Conservation (phyloP, 176 grass and related monocot species). For the Coix lacrymajobi region DNA sequence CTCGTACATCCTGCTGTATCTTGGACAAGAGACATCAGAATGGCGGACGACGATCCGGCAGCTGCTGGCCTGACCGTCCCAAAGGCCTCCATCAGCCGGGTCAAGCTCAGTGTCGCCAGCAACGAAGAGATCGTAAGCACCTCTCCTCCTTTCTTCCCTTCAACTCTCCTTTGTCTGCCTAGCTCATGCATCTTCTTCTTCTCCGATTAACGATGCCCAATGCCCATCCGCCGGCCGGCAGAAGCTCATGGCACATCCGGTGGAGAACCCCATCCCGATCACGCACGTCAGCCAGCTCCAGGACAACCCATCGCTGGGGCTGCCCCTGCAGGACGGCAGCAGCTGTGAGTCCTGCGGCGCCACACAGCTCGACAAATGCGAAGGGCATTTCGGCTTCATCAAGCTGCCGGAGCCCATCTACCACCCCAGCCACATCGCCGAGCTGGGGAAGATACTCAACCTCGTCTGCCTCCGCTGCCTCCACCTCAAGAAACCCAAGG, state of each 20-base stretch:
- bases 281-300: conserved; percentile 17
- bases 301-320: conserved; percentile 11
- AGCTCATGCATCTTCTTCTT: background rate
- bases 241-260: conserved; percentile 10
- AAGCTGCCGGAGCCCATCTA: conserved; percentile 24
- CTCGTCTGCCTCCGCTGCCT: conserved; percentile 30
- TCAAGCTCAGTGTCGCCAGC: conserved; percentile 2
- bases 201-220: background rate
- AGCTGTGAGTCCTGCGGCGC: conserved; percentile 22
- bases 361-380: background rate
- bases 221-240: background rate
- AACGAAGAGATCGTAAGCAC: conserved; percentile 19
- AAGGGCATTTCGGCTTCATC: conserved; percentile 40
- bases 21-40: background rate
- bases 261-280: background rate
- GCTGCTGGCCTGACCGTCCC: background rate
- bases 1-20: no score
- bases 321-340: conserved; percentile 19
- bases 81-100: background rate
- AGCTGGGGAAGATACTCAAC: conserved; percentile 33
- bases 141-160: background rate
- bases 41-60: background rate
- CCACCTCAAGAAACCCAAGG: conserved; percentile 31
- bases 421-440: conserved; percentile 16
- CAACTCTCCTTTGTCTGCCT: no score